Base-by-base conservation (phyloP, 2,329 filamentous ascomycete species). In the Camillea tinctor region DNA sequence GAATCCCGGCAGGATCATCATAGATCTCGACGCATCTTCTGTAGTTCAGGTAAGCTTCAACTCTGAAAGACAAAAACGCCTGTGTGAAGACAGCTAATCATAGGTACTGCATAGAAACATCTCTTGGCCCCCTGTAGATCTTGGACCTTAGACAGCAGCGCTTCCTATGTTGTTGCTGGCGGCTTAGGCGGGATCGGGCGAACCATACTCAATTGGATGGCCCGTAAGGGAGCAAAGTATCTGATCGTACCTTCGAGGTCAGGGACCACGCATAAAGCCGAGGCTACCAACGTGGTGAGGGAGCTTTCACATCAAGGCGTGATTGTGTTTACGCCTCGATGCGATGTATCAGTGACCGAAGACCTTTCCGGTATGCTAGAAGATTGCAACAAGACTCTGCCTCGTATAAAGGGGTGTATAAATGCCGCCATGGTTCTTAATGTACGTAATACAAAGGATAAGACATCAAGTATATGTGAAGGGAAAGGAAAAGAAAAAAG, bases 191-290 rank as follows among this genome's bases (percentile, higher is more conserved):
- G 64, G 3, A 13, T 65, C 2, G 64, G 66, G 4, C 58, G 66
- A n/a, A 24, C 61, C 0, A 69, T 69, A n/a, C 1, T 60, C 9
- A 52, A 23, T 19, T 69, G 68, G 66, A 67, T 69, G 65, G 64
- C 50, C 1, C 21, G 48, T 1, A 61, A 58, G 20, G 68, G 68
- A 11, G 68, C 63, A 2, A 64, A 54, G 22, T 13, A 69, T 36
- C 30, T 69, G 0, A 60, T 69, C 13, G n/a, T 68, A 1, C 61
- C 57, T 1, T 68, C 68, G 5, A 50, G 64, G n/a, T 66, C 66
- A 1, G 64, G 69, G 15, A 7, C 15, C 5, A 24, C 40, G 15
- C 58, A 59, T 17, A 19, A 21, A 9, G 55, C 51, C 1, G 61
- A 59, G 0, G 40, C 49, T 5, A 30, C 22, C 11, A 23, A 52